These are phyloP conservation scores for Agarophyton chilense DNA, from an alignment of 23 red algal species.

Conservation along the genomic window DNA sequence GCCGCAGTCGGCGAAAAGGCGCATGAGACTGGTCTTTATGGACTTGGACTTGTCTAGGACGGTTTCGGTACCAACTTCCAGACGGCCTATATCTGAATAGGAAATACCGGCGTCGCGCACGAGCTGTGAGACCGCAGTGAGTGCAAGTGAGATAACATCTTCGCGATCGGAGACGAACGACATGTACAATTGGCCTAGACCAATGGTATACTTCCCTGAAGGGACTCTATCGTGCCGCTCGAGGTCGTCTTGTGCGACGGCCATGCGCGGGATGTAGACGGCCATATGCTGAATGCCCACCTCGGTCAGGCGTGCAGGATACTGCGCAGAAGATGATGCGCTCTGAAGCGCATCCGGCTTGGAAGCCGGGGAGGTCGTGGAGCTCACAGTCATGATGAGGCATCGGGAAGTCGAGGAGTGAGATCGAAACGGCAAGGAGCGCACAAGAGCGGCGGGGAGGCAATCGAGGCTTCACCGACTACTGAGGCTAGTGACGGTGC, in stretches of 20 bases:
- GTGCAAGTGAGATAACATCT: slow-evolving; percentile 85
- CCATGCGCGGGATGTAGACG: slow-evolving; percentile 88
- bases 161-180: slow-evolving; percentile 93
- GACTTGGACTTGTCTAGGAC: slow-evolving; percentile 90
- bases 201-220: slow-evolving; percentile 92
- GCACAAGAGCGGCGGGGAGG: background rate
- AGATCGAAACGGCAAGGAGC: background rate
- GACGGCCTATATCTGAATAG: slow-evolving; percentile 74
- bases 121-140: slow-evolving; percentile 79
- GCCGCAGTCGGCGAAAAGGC: slow-evolving; percentile 75
- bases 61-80: slow-evolving; percentile 96
- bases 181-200: slow-evolving; percentile 94
- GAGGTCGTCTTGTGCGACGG: slow-evolving; percentile 72
- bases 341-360: background rate
- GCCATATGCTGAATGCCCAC: slow-evolving; percentile 87
- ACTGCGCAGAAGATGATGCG: background rate
- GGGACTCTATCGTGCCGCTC: slow-evolving; percentile 78
- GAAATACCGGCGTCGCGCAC: slow-evolving; percentile 63
- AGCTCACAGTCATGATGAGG: slow-evolving; percentile 10
- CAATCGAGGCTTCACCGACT: background rate
- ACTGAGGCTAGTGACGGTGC: background rate
- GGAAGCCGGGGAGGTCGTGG: background rate
- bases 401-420: background rate
- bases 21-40: slow-evolving; percentile 93
- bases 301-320: slow-evolving; percentile 14